phyloP scores from a whole-genome alignment of 768 basidiomycete species.

The Termitomyces titanicus region DNA sequence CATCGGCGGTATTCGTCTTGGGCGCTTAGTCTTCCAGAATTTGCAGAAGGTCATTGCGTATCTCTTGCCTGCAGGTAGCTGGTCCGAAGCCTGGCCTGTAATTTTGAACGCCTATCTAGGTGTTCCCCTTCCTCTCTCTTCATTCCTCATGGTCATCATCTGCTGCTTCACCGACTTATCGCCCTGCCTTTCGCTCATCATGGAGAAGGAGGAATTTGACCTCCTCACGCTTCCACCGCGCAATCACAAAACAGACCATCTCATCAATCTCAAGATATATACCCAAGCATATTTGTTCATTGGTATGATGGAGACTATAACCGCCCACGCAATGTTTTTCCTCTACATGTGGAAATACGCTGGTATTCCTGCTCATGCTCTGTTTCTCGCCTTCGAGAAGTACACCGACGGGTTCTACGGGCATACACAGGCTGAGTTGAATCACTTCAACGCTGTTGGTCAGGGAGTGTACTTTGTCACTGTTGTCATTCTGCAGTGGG shows the following conservation, averaged over 20 bases:
- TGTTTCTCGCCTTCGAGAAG: slow-evolving; percentile 38
- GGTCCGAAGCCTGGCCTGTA: slow-evolving; percentile 57
- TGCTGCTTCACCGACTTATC: slow-evolving; percentile 17
- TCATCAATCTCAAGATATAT: slow-evolving; percentile 18
- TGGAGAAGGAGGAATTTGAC: slow-evolving; percentile 18
- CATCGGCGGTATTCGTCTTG: slow-evolving; percentile 54
- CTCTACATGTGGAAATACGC: slow-evolving; percentile 33
- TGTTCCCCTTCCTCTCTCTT: slow-evolving; percentile 54
- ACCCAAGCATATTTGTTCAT: slow-evolving; percentile 15
- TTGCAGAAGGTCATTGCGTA: slow-evolving; percentile 49
- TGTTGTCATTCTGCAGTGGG: slow-evolving; percentile 44
- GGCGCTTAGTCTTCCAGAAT: slow-evolving; percentile 58
- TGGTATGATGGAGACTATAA: slow-evolving; percentile 16
- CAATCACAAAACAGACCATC: slow-evolving; percentile 17
- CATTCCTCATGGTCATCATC: slow-evolving; percentile 23
- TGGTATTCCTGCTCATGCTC: slow-evolving; percentile 31
- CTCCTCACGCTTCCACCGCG: slow-evolving; percentile 17
- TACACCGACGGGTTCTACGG: slow-evolving; percentile 35
- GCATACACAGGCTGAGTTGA: slow-evolving; percentile 25
- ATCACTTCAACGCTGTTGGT: slow-evolving; percentile 33
- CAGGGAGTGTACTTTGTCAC: slow-evolving; percentile 34
- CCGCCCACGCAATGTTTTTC: slow-evolving; percentile 27
- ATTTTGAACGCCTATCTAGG: slow-evolving; percentile 55
- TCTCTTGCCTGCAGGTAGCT: slow-evolving; percentile 50
- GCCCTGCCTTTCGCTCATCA: slow-evolving; percentile 13